Base-by-base conservation (phyloP, 2,329 filamentous ascomycete genomes). In the Cercospora canescens region DNA sequence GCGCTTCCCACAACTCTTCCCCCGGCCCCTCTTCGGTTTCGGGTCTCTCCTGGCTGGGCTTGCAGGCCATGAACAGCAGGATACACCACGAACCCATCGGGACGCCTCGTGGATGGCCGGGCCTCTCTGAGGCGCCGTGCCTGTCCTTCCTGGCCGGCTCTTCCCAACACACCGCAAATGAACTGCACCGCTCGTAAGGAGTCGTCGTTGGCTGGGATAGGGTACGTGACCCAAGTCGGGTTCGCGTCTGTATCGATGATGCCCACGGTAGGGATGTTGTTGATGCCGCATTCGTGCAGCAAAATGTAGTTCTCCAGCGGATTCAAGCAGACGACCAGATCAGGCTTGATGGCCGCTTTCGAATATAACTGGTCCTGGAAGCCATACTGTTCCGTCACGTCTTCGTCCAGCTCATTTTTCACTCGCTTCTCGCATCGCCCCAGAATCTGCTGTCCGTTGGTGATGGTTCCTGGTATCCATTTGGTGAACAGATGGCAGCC, bases 171-270 rank as follows among this genome's bases (percentile, higher is more conserved):
- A 61, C 93, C 93, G 4, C 89, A 91, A 72, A 99, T 92, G 67
- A 97, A 85, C 72, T 90, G 88, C 58, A 93, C 86, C 70, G 90
- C 89, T 67, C 95, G 90, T 71, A 97, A 80, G 87, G 93, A 96
- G 84, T 99, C 95, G 76, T 99, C 95, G 78, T 99, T 99, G 59
- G 93, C 93, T 1, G 95, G 95, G 72, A 99, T 97, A 14, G 92
- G 91, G 77, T 99, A 99, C 4, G 95, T 98, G 59, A 98, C 93
- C 88, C 92, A 94, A 0, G 92, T 92, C 0, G 95, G 92, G 79
- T 98, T 91, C 2, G 89, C 90, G 79, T 99, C 91, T 1, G 95
- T 98, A 79, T 99, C 95, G 71, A 98, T 91, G 65, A 99, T 85
- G 55, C 94, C 95, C 74, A 99, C 95, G 0, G 95, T 98, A 1